Evolutionary conservation across 192 early-diverging fungal genomes (phyloP).

Genomic region (Spizellomyces punctatus): DNA sequence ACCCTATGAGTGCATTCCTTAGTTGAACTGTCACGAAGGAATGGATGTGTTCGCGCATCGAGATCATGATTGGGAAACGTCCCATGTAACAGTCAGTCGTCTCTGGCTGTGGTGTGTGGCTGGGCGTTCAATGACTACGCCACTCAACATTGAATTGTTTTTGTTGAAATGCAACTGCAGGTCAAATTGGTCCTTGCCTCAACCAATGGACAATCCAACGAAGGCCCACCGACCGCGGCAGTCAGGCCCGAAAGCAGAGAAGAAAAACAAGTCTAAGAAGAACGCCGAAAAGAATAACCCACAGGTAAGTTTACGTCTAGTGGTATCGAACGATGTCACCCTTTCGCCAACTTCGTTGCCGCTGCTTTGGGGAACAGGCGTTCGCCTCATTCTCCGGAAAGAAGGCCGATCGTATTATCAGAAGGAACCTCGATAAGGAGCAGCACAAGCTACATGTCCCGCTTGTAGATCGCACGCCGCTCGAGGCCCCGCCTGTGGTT

Average conservation of each 20-base stretch:
- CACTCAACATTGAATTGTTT: not conserved
- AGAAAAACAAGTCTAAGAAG: slow-evolving; percentile 72
- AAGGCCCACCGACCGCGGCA: not conserved
- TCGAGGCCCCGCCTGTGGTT: slow-evolving; percentile 88
- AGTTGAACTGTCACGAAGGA: not conserved
- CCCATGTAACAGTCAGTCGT: not conserved
- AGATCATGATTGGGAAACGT: not conserved
- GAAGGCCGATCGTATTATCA: slow-evolving; percentile 76
- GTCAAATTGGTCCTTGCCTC: not conserved
- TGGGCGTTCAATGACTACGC: not conserved
- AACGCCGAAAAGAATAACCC: slow-evolving; percentile 84
- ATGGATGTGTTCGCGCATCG: not conserved
- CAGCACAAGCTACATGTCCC: slow-evolving; percentile 96
- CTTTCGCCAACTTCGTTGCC: not conserved
- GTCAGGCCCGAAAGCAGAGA: slow-evolving; percentile 76
- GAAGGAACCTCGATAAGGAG: slow-evolving; percentile 79
- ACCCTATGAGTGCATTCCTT: not conserved
- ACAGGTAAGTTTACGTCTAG: slow-evolving; percentile 52
- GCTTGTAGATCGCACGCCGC: slow-evolving; percentile 88
- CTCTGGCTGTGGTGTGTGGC: not conserved
- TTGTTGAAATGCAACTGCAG: no score
- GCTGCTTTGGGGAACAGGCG: slow-evolving; percentile 27
- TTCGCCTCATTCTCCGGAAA: slow-evolving; percentile 48
- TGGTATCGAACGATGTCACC: not conserved
- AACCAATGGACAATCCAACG: not conserved